phyloP scores from a whole-genome alignment of 192 early-diverging fungal species.

The Phlyctochytrium bullatum region DNA sequence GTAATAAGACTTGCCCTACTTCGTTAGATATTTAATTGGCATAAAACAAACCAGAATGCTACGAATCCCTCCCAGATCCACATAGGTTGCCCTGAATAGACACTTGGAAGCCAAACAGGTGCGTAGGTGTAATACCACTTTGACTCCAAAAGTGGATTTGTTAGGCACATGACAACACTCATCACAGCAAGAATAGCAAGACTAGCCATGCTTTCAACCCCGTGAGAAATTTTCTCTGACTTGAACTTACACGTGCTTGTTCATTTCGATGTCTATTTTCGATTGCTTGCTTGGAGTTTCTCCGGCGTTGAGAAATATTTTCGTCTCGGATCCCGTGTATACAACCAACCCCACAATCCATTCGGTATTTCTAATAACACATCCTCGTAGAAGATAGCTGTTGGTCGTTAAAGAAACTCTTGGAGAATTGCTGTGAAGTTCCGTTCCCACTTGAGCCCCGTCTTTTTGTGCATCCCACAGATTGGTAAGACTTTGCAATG shows the following conservation, averaged over 20 bases:
- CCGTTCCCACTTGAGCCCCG: not conserved
- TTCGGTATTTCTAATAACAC: constrained; percentile 84
- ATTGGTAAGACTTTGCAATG: constrained; percentile 1
- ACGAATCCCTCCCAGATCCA: constrained; percentile 26
- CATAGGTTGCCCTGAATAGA: too few species aligned
- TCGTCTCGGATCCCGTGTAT: constrained; percentile 86
- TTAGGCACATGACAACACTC: constrained; percentile 20
- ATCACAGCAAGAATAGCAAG: constrained; percentile 65
- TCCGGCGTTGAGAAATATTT: constrained; percentile 89
- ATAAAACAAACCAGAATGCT: constrained; percentile 35
- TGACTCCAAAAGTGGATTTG: too few species aligned
- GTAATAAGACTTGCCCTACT: constrained; percentile 78
- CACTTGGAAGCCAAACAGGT: too few species aligned
- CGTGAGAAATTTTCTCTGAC: not conserved
- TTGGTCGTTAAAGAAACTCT: constrained; percentile 71
- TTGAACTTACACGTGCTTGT: constrained; percentile 55
- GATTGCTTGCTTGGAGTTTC: constrained; percentile 88
- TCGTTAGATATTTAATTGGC: not conserved
- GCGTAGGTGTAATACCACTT: too few species aligned
- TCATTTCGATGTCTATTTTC: constrained; percentile 82
- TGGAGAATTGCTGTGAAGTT: not conserved
- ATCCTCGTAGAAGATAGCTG: constrained; percentile 84
- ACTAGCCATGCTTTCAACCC: constrained; percentile 66
- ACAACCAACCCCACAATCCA: constrained; percentile 84
- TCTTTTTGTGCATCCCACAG: not conserved